phyloP scores from a whole-genome alignment of 1,284 basidiomycete genomes.

The Apiotrichum brassicae region DNA sequence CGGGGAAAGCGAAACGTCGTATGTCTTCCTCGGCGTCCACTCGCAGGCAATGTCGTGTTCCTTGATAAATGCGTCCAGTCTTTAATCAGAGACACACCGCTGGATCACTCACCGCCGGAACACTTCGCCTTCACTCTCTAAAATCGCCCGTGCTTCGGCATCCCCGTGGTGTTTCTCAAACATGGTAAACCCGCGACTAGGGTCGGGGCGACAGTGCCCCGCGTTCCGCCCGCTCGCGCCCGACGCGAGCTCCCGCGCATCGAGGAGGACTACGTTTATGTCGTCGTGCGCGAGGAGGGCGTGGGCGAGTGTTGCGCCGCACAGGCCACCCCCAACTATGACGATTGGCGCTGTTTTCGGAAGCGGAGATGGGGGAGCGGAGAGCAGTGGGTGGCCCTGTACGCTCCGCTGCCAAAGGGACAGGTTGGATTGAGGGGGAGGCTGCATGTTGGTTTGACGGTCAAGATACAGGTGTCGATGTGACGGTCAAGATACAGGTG shows the following conservation, averaged over 20 bases:
- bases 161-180: constrained; percentile 31
- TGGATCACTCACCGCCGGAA: too few species aligned
- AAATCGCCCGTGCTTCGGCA: constrained; percentile 17
- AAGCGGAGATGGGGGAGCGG: constrained; percentile 19
- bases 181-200: constrained; percentile 31
- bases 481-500: neutral
- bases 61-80: constrained; percentile 23
- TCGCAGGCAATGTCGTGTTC: constrained; percentile 33
- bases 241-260: constrained; percentile 40
- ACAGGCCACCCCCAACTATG: constrained; percentile 34
- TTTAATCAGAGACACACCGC: neutral
- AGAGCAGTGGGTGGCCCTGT: constrained; percentile 28
- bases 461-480: too few species aligned
- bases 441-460: too few species aligned
- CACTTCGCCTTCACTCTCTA: constrained; percentile 7
- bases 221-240: constrained; percentile 44
- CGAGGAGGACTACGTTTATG: constrained; percentile 29
- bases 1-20: constrained; percentile 31
- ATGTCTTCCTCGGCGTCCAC: constrained; percentile 28
- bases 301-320: constrained; percentile 32
- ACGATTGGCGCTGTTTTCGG: constrained; percentile 29
- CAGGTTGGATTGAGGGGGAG: constrained; percentile 16
- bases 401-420: constrained; percentile 38
- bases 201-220: constrained; percentile 41
- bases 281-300: constrained; percentile 13